These are phyloP conservation scores for Beauveria bassiana DNA, from an alignment of 2,329 filamentous ascomycete genomes.

Conservation along the genomic window DNA sequence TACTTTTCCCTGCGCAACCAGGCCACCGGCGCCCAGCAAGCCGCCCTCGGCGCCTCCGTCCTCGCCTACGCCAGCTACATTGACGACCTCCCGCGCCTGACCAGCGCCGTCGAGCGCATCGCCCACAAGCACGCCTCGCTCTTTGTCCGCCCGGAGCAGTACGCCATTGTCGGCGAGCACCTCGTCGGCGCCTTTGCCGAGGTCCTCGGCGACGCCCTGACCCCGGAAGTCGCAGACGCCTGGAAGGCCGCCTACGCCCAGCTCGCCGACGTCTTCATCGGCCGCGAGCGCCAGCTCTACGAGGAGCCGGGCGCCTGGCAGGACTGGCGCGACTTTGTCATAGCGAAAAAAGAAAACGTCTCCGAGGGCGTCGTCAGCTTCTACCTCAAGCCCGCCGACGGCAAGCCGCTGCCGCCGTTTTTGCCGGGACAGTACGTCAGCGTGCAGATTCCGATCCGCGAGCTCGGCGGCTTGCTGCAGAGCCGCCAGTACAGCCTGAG, in stretches of 20 bases:
- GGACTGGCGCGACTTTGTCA: slow-evolving; percentile 44
- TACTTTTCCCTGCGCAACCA: slow-evolving; percentile 68
- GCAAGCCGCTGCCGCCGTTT: slow-evolving; percentile 47
- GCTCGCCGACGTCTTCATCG: slow-evolving; percentile 64
- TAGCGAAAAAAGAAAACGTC: slow-evolving; percentile 55
- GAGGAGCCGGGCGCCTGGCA: slow-evolving; percentile 37
- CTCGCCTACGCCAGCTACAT: slow-evolving; percentile 67
- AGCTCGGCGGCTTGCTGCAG: slow-evolving; percentile 53
- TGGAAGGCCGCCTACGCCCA: slow-evolving; percentile 67
- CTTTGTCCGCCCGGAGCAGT: slow-evolving; percentile 61
- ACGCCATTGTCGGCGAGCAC: slow-evolving; percentile 60
- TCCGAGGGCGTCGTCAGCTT: slow-evolving; percentile 57
- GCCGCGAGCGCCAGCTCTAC: slow-evolving; percentile 55
- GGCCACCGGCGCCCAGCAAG: slow-evolving; percentile 57
- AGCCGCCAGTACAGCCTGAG: slow-evolving; percentile 70
- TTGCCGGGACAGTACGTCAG: slow-evolving; percentile 68
- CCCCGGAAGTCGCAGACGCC: slow-evolving; percentile 57
- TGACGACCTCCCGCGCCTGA: slow-evolving; percentile 56
- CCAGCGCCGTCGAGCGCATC: slow-evolving; percentile 55
- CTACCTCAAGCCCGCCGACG: slow-evolving; percentile 58
- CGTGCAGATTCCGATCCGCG: slow-evolving; percentile 52
- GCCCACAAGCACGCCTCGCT: slow-evolving; percentile 69
- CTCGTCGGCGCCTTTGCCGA: slow-evolving; percentile 60
- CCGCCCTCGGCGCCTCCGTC: slow-evolving; percentile 61
- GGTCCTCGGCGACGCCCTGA: slow-evolving; percentile 61